These are phyloP conservation scores for Citrus medica DNA, from an alignment of 345 rosid species.

Conservation along the genomic window DNA sequence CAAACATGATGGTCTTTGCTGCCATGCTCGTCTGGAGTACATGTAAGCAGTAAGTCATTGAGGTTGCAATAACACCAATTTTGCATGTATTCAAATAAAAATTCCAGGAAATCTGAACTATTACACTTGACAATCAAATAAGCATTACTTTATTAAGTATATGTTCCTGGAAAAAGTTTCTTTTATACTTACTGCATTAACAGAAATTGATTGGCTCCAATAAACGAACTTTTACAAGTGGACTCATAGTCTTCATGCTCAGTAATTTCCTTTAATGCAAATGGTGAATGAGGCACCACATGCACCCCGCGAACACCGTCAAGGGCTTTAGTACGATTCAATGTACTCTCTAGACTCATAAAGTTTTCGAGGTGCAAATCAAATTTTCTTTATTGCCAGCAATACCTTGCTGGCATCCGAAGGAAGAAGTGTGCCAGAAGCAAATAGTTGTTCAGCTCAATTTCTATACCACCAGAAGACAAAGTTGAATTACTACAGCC, in stretches of 20 bases:
- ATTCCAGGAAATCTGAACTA: not conserved
- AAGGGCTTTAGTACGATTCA: slow-evolving; percentile 49
- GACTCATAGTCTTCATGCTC: slow-evolving; percentile 45
- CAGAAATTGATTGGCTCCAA: slow-evolving; percentile 47
- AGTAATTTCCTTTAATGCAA: slow-evolving; percentile 40
- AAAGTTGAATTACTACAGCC: not conserved
- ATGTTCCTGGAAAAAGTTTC: not conserved
- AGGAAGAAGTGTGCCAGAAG: slow-evolving; percentile 14
- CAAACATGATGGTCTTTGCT: slow-evolving; percentile 90
- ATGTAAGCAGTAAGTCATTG: slow-evolving; percentile 5
- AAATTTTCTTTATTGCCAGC: slow-evolving; percentile 37
- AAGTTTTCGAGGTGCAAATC: slow-evolving; percentile 16
- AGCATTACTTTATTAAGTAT: not conserved
- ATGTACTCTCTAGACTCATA: slow-evolving; percentile 50
- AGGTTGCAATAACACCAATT: not conserved
- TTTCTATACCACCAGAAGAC: slow-evolving; percentile 14
- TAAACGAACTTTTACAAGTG: slow-evolving; percentile 32
- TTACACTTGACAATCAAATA: not conserved
- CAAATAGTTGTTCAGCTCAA: slow-evolving; percentile 13
- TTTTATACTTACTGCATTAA: slow-evolving; percentile 51
- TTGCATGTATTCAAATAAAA: not conserved
- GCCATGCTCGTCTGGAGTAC: slow-evolving; percentile 72
- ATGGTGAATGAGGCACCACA: slow-evolving; percentile 69
- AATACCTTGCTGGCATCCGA: slow-evolving; percentile 36
- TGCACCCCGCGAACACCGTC: slow-evolving; percentile 78